Base-by-base conservation (phyloP, 1,284 basidiomycete genomes). In the Ceratobasidium sp. region DNA sequence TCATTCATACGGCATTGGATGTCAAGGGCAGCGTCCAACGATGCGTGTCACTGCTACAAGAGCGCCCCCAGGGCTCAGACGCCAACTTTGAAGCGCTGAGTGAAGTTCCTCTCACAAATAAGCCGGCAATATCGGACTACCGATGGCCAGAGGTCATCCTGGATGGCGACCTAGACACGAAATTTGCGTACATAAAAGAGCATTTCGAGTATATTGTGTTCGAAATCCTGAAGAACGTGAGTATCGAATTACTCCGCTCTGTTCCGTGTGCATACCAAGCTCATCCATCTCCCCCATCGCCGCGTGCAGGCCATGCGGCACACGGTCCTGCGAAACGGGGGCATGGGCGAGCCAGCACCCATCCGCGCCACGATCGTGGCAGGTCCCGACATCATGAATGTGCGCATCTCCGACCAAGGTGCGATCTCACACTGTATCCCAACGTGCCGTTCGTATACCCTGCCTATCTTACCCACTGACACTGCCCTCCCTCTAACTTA, bases 131-230 rank as follows among this genome's bases (percentile, higher is more conserved):
- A 33, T 51, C 68, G 18, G 77, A 79, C 46, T 70, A 77, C 69
- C 79, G 80, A 78, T 93, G 90, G 88, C 92, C 95, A 0, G 87
- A 91, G 69, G 91, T 97, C 40, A 83, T 89, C 33, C 86, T 95
- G 23, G 93, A 96, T 73, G 95, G 95, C 12, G 92, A 95, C 83
- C 81, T 91, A 33, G 89, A 91, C 61, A 91, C 91, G 2, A 90
- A 87, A 77, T 96, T 97, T 85, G 88, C 95, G 0, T 97, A 97
- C 84, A 95, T 97, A 33, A 80, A 79, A 53, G 95, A 97, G 83
- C 96, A 97, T 85, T 87, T 97, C 68, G 96, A 95, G 91, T 97
- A 97, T 83, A 94, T 97, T 78, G 85, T 97, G 15, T 97, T 97
- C 82, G 95, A 97, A 83, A 84, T 97, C 33, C 83, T 97, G 81